Evolutionary conservation across 768 basidiomycete species (phyloP).

Genomic region (Trametes cinnabarina): DNA sequence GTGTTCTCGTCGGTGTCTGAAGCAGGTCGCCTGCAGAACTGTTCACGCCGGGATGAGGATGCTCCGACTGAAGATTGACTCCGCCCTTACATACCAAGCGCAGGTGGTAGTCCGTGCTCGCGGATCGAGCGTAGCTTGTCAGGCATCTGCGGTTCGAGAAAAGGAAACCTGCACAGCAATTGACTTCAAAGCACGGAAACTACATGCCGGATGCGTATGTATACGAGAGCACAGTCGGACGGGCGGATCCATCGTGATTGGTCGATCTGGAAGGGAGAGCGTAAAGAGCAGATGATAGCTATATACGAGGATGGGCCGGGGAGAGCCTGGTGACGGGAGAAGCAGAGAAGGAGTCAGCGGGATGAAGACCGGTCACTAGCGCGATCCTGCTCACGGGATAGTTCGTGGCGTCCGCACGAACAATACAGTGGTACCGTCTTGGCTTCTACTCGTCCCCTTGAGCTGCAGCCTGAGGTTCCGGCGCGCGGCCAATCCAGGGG

Average conservation of each 20-base stretch:
- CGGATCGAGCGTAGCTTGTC: background rate
- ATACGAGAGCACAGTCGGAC: slow-evolving; percentile 1
- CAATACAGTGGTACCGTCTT: no score
- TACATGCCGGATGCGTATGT: slow-evolving; percentile 18
- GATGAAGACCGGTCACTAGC: background rate
- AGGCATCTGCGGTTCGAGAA: slow-evolving; percentile 6
- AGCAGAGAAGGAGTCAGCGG: slow-evolving; percentile 1
- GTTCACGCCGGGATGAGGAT: background rate
- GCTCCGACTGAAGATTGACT: slow-evolving; percentile 8
- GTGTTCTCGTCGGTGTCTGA: background rate
- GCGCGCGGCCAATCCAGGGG: slow-evolving; percentile 14
- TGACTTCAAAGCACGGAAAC: slow-evolving; percentile 2
- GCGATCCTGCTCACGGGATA: no score
- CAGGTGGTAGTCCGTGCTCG: background rate
- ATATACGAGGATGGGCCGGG: background rate
- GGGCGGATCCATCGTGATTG: slow-evolving; percentile 1
- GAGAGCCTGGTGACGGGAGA: background rate
- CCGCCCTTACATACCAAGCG: slow-evolving; percentile 5
- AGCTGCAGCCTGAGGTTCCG: background rate
- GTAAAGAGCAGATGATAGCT: slow-evolving; percentile 13
- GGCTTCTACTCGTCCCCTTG: background rate
- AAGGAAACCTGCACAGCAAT: slow-evolving; percentile 7
- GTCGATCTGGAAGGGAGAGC: slow-evolving; percentile 9
- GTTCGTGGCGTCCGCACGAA: no score
- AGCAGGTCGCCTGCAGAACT: background rate